Base-by-base conservation (phyloP, 2,329 filamentous ascomycete species). In the Pseudofabraea citricarpa region DNA sequence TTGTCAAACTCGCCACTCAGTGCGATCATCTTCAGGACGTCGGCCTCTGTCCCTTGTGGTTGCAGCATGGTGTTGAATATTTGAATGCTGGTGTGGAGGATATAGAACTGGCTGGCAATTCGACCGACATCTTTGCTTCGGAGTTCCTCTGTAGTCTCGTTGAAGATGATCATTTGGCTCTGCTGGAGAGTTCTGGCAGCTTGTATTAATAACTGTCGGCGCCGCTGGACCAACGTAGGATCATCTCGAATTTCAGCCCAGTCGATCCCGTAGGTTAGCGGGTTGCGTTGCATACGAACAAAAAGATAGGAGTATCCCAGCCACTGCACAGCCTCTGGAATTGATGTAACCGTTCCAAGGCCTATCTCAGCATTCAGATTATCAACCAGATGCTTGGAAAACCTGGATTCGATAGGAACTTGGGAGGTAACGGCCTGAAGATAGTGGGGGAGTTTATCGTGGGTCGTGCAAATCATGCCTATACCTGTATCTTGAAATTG, bases 81-180 rank as follows among this genome's bases (percentile, higher is more conserved):
- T 62, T 97, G 85, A 49, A 98, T 85, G 63, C 88, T 96, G 12
- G 85, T 86, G 58, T 98, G 90, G 37, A 94, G 74, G 38, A 98
- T 91, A 59, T 98, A 98, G 61, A 85, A 98, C 63, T 98, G 91
- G 63, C 91, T 97, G 13, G 93, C 93, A 62, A 98, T 98, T 13
- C 93, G 83, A 3, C 93, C 93, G 40, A 97, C 85, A 57, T 98
- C 91, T 63, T 98, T 98, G 47, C 90, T 87, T 46, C 89, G 83
- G 7, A 98, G 77, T 57, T 96, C 91, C 54, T 96, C 91, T 0
- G 91, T 98, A 15, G 74, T 79, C 59, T 97, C 93, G 53, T 98
- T 96, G 71, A 91, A 98, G 44, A 98, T 93, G 57, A 98, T 93
- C 94, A 98, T 98, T 66, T 98, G 93, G 55, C 88, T 95, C 59